phyloP scores from a whole-genome alignment of 441 rosid species.

The Capsella rubella region DNA sequence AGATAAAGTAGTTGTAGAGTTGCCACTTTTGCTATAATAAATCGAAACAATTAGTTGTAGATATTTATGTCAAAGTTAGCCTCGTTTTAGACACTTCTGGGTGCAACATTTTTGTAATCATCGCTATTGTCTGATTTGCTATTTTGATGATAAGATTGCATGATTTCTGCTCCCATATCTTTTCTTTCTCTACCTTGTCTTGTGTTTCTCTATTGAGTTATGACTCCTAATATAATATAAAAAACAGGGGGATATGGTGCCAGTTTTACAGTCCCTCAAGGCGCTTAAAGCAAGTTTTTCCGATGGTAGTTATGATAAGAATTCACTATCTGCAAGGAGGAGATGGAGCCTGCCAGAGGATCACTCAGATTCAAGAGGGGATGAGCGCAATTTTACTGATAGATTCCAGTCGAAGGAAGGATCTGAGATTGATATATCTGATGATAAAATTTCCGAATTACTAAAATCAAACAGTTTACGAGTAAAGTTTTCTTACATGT shows the following conservation, averaged over 20 bases:
- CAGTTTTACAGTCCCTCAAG: slow-evolving; percentile 78
- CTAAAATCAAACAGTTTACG: slow-evolving; percentile 76
- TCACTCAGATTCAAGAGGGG: slow-evolving; percentile 44
- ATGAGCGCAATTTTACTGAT: slow-evolving; percentile 31
- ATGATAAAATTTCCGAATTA: slow-evolving; percentile 70
- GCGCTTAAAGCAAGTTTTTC: slow-evolving; percentile 64
- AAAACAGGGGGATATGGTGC: slow-evolving; percentile 76
- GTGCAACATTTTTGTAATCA: slow-evolving; percentile 8
- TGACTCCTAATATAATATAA: slow-evolving; percentile 42
- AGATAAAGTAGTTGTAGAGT: slow-evolving; percentile 8
- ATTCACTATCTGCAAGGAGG: slow-evolving; percentile 54
- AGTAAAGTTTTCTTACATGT: slow-evolving; percentile 51
- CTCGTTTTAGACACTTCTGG: slow-evolving; percentile 14
- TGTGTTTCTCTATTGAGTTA: slow-evolving; percentile 30
- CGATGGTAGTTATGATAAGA: slow-evolving; percentile 50
- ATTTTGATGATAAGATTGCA: slow-evolving; percentile 16
- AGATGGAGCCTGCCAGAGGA: slow-evolving; percentile 61
- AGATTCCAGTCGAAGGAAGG: slow-evolving; percentile 64
- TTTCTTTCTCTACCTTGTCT: neutral
- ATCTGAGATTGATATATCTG: slow-evolving; percentile 70
- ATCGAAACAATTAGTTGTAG: neutral
- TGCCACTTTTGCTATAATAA: slow-evolving; percentile 30
- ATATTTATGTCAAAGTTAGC: neutral
- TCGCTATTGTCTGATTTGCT: slow-evolving; percentile 16
- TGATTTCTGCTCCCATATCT: slow-evolving; percentile 18